Base-by-base conservation (phyloP, 164 flowering plant species). In the Piper betle region DNA sequence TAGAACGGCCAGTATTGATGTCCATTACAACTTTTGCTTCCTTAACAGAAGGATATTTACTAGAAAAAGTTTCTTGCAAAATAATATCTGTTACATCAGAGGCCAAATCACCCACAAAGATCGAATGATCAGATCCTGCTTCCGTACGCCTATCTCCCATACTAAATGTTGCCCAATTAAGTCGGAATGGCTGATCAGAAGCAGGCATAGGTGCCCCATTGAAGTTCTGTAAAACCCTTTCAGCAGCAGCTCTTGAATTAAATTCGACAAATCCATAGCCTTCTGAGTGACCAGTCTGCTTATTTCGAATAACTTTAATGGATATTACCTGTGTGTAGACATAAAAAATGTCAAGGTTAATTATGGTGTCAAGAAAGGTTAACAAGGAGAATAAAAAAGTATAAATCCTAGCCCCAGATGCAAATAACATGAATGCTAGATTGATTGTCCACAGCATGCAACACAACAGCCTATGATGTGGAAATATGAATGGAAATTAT, bases 211-310 rank as follows among this genome's bases (percentile, higher is more conserved):
- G 55, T 37, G 77, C 63, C 59, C 78, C 78, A 52, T 78, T 60
- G 72, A 80, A 90, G 59, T 62, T 76, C 65, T 90, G 91, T 6
- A 93, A 69, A 61, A 90, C 85, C 69, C 86, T 88, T 75, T 87
- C 98, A 53, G 98, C 98, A 40, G 83, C 76, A 43, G 83, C 78
- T 67, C 79, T 94, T 33, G 97, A 75, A 65, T 56, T 64, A 69
- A 93, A 87, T 68, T 93, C 98, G 53, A 89, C 96, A 80, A 93
- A 93, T 59, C 98, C 98, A 78, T 93, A 93, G 17, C 98, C 97
- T 64, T 90, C 98, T 12, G 98, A 79, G 63, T 81, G 75, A 53
- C 94, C 84, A n/a, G 97, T 86, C 70, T 93, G 97, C 78, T 88
- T 93, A 66, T 90, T 93, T 68, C 98, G 97, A 73, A 93, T 93